Base-by-base conservation (phyloP, 2,329 filamentous ascomycete species). In the Metarhizium guizhouense region DNA sequence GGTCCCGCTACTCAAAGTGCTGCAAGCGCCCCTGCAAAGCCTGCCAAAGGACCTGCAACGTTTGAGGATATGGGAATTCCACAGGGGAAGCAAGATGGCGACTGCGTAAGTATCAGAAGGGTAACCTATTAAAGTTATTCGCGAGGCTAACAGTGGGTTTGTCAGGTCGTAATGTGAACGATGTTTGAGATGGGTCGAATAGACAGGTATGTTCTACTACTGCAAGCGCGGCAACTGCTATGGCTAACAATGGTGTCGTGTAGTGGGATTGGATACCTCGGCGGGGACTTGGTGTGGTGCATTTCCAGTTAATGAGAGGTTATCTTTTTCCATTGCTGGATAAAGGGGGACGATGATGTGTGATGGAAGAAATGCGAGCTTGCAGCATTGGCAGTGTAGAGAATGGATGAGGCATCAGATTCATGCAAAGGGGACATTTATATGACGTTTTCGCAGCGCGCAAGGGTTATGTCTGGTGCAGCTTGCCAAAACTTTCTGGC, bases 41-140 rank as follows among this genome's bases (percentile, higher is more conserved):
- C 71, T 3, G 72, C 74, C 52, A 89, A 91, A 67, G 94, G 93
- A 11, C 93, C 94, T 1, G 90, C 94, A 64, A 97, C 94, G 0
- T 99, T 99, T 70, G 93, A 96, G 68, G 92, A 95, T 68, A 99
- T 99, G 94, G 94, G 94, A 43, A 93, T 99, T 63, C 90, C 91
- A 6, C 81, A 85, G 64, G 85, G 80, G 51, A 92, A 94, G 71
- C 81, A 86, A 59, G 89, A 96, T n/a, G 82, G 83, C 62, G 92
- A 97, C 72, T 99, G 93, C 76, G 92, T 96, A 83, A 80, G 81
- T 79, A 20, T 57, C 50, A 36, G 16, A 20, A 45, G 16, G 4
- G 1, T 20, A 8, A 8, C 10, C 18, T n/a, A 6, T 43, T 6
- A 7, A 25, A 30, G 18, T 48, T 20, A 16, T 16, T 20, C 13